phyloP scores from a whole-genome alignment of 2,329 filamentous ascomycete genomes.

The Aspergillus puulaauensis region DNA sequence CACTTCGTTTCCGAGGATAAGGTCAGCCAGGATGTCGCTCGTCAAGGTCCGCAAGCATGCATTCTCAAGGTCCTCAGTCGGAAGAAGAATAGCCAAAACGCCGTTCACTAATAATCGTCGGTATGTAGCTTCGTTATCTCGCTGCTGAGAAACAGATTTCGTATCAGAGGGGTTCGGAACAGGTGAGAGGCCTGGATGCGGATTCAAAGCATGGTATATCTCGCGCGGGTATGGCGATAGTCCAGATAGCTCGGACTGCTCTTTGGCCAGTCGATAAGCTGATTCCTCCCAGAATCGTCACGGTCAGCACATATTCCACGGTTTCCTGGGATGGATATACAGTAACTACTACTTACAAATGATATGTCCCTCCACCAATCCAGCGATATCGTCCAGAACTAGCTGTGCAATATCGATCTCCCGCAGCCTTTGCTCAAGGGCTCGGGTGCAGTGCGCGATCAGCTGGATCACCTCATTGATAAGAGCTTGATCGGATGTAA shows the following conservation, averaged over 20 bases:
- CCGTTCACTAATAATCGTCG: slow-evolving; percentile 85
- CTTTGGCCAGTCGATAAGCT: slow-evolving; percentile 73
- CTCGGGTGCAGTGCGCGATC: slow-evolving; percentile 87
- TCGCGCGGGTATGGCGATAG: slow-evolving; percentile 63
- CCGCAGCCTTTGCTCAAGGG: slow-evolving; percentile 80
- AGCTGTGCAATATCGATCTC: slow-evolving; percentile 80
- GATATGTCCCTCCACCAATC: slow-evolving; percentile 76
- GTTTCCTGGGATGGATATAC: background rate
- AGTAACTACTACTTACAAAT: slow-evolving; percentile 56
- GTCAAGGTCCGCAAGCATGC: slow-evolving; percentile 79
- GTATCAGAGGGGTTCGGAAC: slow-evolving; percentile 61
- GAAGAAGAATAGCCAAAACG: slow-evolving; percentile 77
- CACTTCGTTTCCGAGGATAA: slow-evolving; percentile 81
- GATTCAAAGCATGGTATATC: slow-evolving; percentile 80
- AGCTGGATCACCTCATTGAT: slow-evolving; percentile 85
- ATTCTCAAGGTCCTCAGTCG: slow-evolving; percentile 90
- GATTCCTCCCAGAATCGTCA: slow-evolving; percentile 7
- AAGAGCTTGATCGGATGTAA: slow-evolving; percentile 86
- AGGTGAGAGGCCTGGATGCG: slow-evolving; percentile 77
- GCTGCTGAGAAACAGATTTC: slow-evolving; percentile 59
- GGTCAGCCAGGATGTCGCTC: slow-evolving; percentile 82
- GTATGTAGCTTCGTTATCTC: slow-evolving; percentile 77
- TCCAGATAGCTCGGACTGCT: slow-evolving; percentile 57
- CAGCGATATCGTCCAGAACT: slow-evolving; percentile 82
- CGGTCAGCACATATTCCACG: slow-evolving; percentile 19